phyloP scores from a whole-genome alignment of 1,139 yeast species.

The Pichia sp. region DNA sequence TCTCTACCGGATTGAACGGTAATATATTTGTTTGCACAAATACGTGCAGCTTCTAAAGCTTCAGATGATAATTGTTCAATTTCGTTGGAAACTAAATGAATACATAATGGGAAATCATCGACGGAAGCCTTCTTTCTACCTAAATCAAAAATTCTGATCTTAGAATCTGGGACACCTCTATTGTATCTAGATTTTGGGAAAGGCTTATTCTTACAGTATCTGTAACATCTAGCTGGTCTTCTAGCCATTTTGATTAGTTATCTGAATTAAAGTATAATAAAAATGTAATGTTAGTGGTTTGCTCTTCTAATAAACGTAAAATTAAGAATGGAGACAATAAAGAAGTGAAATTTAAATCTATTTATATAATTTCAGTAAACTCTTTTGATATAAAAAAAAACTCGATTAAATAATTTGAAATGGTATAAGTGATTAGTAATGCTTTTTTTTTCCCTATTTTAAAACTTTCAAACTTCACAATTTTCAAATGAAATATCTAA shows the following conservation, averaged over 20 bases:
- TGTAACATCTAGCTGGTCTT: conserved; percentile 99
- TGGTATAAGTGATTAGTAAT: too few relatives aligned
- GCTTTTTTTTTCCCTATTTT: too few relatives aligned
- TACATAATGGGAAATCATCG: conserved; percentile 99
- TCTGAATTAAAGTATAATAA: conserved; percentile 11
- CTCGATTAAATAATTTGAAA: too few relatives aligned
- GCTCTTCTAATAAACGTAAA: too few relatives aligned
- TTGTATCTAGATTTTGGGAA: conserved; percentile 99
- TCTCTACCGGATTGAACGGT: conserved; percentile 98
- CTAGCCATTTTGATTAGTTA: conserved; percentile 82
- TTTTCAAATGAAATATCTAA: too few relatives aligned
- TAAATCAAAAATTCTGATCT: conserved; percentile 97
- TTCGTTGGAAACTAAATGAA: conserved; percentile 98
- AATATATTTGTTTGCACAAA: conserved; percentile 99
- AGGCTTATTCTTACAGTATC: conserved; percentile 99
- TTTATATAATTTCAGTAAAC: too few relatives aligned
- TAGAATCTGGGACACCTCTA: conserved; percentile 99
- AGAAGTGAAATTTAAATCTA: too few relatives aligned
- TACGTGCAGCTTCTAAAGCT: conserved; percentile 99
- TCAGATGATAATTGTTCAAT: conserved; percentile 98
- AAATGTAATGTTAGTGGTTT: conserved; percentile 15
- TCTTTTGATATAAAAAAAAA: too few relatives aligned
- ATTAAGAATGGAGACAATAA: too few relatives aligned
- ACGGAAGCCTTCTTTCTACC: conserved; percentile 99
- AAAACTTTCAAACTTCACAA: too few relatives aligned